Evolutionary conservation across 2,329 filamentous ascomycete species (phyloP), one percentile per base, ranked within the genome.

Genomic region (Chaetothyriales sp.): DNA sequence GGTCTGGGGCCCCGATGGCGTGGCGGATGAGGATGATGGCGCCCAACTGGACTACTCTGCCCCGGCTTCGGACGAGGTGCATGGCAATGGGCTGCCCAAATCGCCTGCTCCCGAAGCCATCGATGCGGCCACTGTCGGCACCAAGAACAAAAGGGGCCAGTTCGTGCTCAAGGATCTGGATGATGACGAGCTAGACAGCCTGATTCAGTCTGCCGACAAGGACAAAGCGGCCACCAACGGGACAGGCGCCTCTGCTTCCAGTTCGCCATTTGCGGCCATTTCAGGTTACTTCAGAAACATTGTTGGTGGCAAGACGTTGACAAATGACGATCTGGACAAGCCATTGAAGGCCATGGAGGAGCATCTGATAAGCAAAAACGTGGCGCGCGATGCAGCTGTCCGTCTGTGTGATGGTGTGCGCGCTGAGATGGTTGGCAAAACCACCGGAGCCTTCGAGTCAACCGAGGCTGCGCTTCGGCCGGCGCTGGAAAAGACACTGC

Each of bases 301-400:
- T 42, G 84, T 98, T 0, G 92, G 92, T 50, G 92, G 93, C 56
- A 95, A 95, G 73, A 86, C 83, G 0, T 71, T 98, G 62, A 93
- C 87, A 1, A 86, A 88, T 65, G 79, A 84, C 57, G 90, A 96
- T 62, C 76, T 98, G 19, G 84, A 87, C 55, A 94, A 93, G 66
- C 86, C 92, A 1, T 81, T 98, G 71, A 92, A 90, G 68, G 85
- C 84, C 28, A 95, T 98, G 87, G 87, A 95, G 64, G 87, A 95
- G 51, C 90, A 96, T 65, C 73, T 98, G 5, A 70, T 98, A 53
- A 82, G 84, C 69, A 98, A 98, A 73, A 98, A 98, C 62, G 89
- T 98, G 25, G 92, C 92, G 0, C 84, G 86, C 49, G 92, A 96
- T 72, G 92, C 92, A 15, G 92, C 90, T 1, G 77, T 95, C 28